A percentile compares a stretch with the other conserved stretches of the same genome.
Conservation (phyloP, 1,139 yeast species). For the Zhuliangozyma blackwelliae region DNA sequence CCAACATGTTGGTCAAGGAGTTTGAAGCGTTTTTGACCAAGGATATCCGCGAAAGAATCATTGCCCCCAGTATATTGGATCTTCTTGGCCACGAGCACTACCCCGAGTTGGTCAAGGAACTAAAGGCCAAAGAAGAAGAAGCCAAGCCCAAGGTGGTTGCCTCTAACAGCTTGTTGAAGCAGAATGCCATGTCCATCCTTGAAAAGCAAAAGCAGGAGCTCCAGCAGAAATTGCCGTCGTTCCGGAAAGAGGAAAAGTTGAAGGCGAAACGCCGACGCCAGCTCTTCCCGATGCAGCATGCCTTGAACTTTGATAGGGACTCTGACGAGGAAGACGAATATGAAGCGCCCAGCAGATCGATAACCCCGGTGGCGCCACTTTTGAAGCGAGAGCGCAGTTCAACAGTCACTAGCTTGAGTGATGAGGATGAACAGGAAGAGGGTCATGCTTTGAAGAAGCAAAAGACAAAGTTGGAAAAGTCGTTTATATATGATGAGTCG, state of each 20-base stretch:
- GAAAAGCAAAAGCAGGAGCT: constrained; percentile 20
- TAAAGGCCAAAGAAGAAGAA: constrained; percentile 35
- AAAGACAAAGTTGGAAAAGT: constrained; percentile 11
- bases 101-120: constrained; percentile 48
- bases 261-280: constrained; percentile 18
- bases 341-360: constrained; percentile 37
- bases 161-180: constrained; percentile 15
- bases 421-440: constrained; percentile 17
- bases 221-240: constrained; percentile 39
- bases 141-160: constrained; percentile 16
- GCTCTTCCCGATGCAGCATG: constrained; percentile 67
- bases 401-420: constrained; percentile 32
- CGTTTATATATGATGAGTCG: constrained; percentile 25
- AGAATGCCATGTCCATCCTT: constrained; percentile 26
- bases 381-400: constrained; percentile 26
- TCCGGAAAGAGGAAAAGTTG: constrained; percentile 36
- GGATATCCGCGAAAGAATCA: constrained; percentile 70
- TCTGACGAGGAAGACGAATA: constrained; percentile 37
- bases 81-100: constrained; percentile 57
- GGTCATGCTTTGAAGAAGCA: constrained; percentile 13
- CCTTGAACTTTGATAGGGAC: constrained; percentile 51
- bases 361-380: constrained; percentile 32
- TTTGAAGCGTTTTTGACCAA: constrained; percentile 59
- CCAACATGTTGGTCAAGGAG: constrained; percentile 56
- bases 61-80: constrained; percentile 68